Evolutionary conservation across 2,329 filamentous ascomycete genomes (phyloP).

Genomic region (Penicillium hesseltinei): DNA sequence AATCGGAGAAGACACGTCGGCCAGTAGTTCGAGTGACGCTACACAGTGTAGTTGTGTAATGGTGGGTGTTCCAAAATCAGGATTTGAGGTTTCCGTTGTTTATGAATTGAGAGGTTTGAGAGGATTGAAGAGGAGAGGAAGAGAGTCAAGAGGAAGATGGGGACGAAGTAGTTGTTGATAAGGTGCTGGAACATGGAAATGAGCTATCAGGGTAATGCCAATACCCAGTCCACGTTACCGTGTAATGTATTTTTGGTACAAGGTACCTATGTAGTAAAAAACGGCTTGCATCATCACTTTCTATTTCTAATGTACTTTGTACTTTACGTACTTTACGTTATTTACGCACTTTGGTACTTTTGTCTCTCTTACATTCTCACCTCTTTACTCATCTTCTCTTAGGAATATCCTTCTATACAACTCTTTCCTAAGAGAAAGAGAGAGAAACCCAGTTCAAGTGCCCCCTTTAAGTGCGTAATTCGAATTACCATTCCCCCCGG

Average conservation of each 20-base stretch:
- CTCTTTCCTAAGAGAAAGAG: neutral
- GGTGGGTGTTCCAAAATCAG: neutral
- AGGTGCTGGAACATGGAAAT: neutral
- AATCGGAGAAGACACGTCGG: constrained; percentile 10
- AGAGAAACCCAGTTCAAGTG: neutral
- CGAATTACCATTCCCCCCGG: neutral
- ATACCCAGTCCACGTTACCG: neutral
- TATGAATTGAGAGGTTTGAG: neutral
- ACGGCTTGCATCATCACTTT: no score
- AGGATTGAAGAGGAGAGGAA: neutral
- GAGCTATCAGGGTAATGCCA: neutral
- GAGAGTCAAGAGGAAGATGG: neutral
- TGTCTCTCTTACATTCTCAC: no score
- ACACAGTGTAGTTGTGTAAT: neutral
- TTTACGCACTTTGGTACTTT: no score
- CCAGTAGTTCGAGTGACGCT: neutral
- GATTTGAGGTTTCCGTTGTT: neutral
- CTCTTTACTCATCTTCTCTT: no score
- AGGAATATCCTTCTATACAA: neutral
- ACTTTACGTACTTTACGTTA: no score
- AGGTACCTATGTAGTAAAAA: no score
- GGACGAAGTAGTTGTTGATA: neutral
- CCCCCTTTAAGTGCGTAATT: neutral
- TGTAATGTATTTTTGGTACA: no score
- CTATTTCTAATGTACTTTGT: no score